Evolutionary conservation across 495 filamentous ascomycete genomes (phyloP).

Genomic region (Acidomyces sp.): DNA sequence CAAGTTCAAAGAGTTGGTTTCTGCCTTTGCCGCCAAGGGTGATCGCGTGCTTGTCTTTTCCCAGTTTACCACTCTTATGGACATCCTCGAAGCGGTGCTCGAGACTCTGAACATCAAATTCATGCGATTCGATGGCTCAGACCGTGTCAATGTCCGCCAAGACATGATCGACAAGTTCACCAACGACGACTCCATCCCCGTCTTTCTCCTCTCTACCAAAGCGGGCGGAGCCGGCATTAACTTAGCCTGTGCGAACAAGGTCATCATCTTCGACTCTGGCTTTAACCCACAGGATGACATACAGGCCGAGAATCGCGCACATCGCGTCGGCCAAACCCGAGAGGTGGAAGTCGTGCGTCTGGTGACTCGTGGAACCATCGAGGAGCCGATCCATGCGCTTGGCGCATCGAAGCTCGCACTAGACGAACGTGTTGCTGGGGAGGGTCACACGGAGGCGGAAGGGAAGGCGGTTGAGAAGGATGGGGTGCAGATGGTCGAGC

Average conservation of each 20-base stretch:
- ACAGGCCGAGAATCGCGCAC: slow-evolving; percentile 91
- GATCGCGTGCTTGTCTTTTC: slow-evolving; percentile 83
- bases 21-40: slow-evolving; percentile 61
- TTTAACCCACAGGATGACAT: slow-evolving; percentile 97
- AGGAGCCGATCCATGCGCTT: slow-evolving; percentile 81
- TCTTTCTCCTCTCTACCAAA: slow-evolving; percentile 85
- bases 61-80: slow-evolving; percentile 81
- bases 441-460: slow-evolving; percentile 27
- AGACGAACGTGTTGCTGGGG: slow-evolving; percentile 68
- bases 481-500: slow-evolving; percentile 48
- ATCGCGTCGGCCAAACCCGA: slow-evolving; percentile 79
- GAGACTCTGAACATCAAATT: slow-evolving; percentile 60
- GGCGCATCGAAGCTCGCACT: slow-evolving; percentile 88
- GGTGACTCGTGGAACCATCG: slow-evolving; percentile 71
- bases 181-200: slow-evolving; percentile 60
- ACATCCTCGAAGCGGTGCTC: slow-evolving; percentile 74
- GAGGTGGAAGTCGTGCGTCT: slow-evolving; percentile 79
- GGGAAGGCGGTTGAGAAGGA: slow-evolving; percentile 39
- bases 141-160: slow-evolving; percentile 69
- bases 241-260: slow-evolving; percentile 86
- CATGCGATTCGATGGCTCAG: slow-evolving; percentile 73
- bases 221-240: slow-evolving; percentile 95
- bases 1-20: slow-evolving; percentile 58
- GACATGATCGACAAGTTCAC: slow-evolving; percentile 78
- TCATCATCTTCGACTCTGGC: slow-evolving; percentile 87